Evolutionary conservation across 2,329 filamentous ascomycete genomes (phyloP).

Genomic region (Geosmithia putterillii): DNA sequence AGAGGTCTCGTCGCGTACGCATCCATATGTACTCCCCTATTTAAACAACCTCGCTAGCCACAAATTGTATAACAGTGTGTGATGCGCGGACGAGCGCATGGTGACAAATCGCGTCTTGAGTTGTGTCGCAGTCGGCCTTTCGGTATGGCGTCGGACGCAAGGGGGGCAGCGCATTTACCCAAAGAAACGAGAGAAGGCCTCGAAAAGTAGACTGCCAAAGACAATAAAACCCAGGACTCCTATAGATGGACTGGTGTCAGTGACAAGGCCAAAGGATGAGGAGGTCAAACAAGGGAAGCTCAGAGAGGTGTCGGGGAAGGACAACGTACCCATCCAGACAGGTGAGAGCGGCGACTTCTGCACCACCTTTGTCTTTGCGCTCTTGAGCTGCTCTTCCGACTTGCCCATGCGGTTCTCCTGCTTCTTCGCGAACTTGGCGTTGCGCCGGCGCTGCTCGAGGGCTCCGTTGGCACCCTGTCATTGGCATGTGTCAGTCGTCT

Average conservation of each 20-base stretch:
- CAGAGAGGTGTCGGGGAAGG: not conserved
- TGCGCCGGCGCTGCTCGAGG: constrained; percentile 69
- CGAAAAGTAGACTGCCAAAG: constrained; percentile 48
- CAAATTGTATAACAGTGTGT: too few relatives aligned
- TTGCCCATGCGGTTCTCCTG: constrained; percentile 68
- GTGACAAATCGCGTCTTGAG: too few relatives aligned
- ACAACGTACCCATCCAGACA: constrained; percentile 48
- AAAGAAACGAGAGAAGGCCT: constrained; percentile 43
- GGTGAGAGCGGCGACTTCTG: constrained; percentile 50
- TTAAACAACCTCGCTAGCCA: too few relatives aligned
- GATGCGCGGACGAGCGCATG: too few relatives aligned
- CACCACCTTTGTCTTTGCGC: constrained; percentile 39
- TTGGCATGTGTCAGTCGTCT: too few relatives aligned
- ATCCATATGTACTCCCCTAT: too few relatives aligned
- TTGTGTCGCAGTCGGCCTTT: too few relatives aligned
- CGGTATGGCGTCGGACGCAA: too few relatives aligned
- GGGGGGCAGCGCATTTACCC: too few relatives aligned
- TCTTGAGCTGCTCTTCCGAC: constrained; percentile 49
- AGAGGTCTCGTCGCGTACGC: too few relatives aligned
- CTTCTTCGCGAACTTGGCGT: constrained; percentile 64
- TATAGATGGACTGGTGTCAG: constrained; percentile 15
- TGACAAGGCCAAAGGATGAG: not conserved
- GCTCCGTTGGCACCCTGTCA: constrained; percentile 29
- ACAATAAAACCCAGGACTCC: constrained; percentile 47
- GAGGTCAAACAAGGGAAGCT: too few relatives aligned